phyloP scores from a whole-genome alignment of 1,284 basidiomycete genomes.

The Ganoderma lingzhi region DNA sequence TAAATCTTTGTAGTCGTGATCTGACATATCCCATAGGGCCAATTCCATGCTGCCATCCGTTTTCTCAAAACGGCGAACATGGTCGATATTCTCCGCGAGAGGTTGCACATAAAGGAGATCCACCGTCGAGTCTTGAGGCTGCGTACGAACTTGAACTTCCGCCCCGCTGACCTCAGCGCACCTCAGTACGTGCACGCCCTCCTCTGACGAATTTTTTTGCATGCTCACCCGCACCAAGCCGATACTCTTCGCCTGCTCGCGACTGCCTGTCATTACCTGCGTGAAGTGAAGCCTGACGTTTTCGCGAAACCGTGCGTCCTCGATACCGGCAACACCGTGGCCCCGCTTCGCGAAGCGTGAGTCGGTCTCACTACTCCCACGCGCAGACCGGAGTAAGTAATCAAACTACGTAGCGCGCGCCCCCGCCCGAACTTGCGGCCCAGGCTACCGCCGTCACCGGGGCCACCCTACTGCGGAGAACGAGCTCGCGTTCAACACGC shows the following conservation, averaged over 20 bases:
- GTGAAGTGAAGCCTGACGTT: slow-evolving; percentile 41
- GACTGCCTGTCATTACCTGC: slow-evolving; percentile 37
- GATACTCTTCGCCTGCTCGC: slow-evolving; percentile 40
- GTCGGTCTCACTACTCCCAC: slow-evolving; percentile 18
- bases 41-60: no score
- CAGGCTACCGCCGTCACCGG: no score
- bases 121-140: no score
- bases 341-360: slow-evolving; percentile 44
- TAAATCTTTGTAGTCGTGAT: no score
- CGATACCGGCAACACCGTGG: slow-evolving; percentile 64
- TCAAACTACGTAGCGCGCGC: not conserved
- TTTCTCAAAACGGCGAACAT: no score
- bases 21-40: no score
- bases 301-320: slow-evolving; percentile 43
- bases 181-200: no score
- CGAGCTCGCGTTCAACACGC: slow-evolving; percentile 36
- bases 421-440: not conserved
- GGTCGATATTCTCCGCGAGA: no score
- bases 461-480: slow-evolving; percentile 27
- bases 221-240: slow-evolving; percentile 24
- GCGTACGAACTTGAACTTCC: no score
- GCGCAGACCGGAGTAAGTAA: slow-evolving; percentile 38
- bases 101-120: no score
- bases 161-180: no score
- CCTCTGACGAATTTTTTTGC: no score